These are phyloP conservation scores for Colletotrichum siamense DNA, from an alignment of 2,329 filamentous ascomycete genomes.

Conservation along the genomic window DNA sequence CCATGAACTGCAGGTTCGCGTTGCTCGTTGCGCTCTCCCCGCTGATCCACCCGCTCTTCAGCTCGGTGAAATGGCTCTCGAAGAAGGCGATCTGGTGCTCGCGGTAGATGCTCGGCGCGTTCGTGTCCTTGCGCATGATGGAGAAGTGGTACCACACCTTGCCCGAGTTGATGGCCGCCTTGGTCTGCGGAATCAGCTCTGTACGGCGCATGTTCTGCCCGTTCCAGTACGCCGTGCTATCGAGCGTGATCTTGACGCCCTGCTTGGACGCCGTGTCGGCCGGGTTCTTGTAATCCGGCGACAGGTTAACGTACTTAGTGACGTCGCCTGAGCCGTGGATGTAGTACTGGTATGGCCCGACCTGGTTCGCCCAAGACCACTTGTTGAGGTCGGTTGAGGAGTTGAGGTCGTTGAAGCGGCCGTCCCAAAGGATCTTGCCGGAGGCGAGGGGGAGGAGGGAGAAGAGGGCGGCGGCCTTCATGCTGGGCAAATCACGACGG, in stretches of 20 bases:
- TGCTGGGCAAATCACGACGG: neutral
- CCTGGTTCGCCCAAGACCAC: slow-evolving; percentile 72
- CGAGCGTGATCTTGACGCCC: slow-evolving; percentile 73
- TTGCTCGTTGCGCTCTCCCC: slow-evolving; percentile 50
- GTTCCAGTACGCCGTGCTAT: slow-evolving; percentile 71
- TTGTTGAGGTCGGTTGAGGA: slow-evolving; percentile 59
- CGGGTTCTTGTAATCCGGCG: slow-evolving; percentile 67
- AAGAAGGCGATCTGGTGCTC: slow-evolving; percentile 72
- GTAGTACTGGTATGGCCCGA: slow-evolving; percentile 77
- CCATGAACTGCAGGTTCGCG: slow-evolving; percentile 68
- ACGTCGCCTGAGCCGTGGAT: slow-evolving; percentile 68
- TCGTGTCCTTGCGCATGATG: slow-evolving; percentile 62
- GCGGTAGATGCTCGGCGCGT: slow-evolving; percentile 64
- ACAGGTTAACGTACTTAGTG: slow-evolving; percentile 67
- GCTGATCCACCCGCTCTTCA: slow-evolving; percentile 70
- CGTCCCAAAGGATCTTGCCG: slow-evolving; percentile 62
- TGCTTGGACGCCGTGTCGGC: slow-evolving; percentile 65
- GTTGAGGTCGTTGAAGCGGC: slow-evolving; percentile 67
- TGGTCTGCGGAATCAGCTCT: slow-evolving; percentile 76
- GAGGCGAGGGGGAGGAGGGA: neutral
- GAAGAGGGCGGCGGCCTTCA: slow-evolving; percentile 6
- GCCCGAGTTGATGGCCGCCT: slow-evolving; percentile 67
- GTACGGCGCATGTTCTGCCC: slow-evolving; percentile 75
- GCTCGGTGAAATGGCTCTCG: slow-evolving; percentile 76
- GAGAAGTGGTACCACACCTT: slow-evolving; percentile 77